Conservation (phyloP, 257 asterid genomes). For the Petunia axillaris region DNA sequence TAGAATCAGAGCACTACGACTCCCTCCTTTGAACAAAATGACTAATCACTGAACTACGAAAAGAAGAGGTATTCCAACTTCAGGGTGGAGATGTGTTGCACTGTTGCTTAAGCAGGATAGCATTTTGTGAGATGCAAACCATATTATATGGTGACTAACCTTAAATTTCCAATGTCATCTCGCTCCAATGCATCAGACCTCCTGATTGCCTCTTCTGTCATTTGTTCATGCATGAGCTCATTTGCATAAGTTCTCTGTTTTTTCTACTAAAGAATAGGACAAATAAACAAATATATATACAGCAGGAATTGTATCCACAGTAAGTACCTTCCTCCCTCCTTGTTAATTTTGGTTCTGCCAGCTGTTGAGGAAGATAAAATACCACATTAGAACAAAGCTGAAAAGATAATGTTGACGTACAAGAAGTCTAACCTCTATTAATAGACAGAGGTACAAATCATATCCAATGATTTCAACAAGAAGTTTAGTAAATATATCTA, state of each 20-base stretch:
- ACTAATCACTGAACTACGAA: background rate
- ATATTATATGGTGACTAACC: constrained; percentile 47
- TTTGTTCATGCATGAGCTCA: constrained; percentile 22
- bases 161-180: constrained; percentile 66
- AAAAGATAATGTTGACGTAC: background rate
- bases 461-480: constrained; percentile 3
- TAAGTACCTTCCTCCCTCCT: constrained; percentile 80
- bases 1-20: no score
- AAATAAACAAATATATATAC: background rate
- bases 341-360: constrained; percentile 67
- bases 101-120: background rate
- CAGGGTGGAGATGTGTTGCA: background rate
- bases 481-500: background rate
- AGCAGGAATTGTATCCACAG: constrained; percentile 2
- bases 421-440: constrained; percentile 6
- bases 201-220: constrained; percentile 82
- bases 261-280: constrained; percentile 12
- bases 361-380: constrained; percentile 42
- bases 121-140: background rate
- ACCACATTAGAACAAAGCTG: constrained; percentile 24
- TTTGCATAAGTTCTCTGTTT: constrained; percentile 6
- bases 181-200: constrained; percentile 76
- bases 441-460: background rate
- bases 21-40: background rate
- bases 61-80: constrained; percentile 12